These are phyloP conservation scores for Gardenia jasminoides DNA, from an alignment of 257 asterid species.

Conservation along the genomic window DNA sequence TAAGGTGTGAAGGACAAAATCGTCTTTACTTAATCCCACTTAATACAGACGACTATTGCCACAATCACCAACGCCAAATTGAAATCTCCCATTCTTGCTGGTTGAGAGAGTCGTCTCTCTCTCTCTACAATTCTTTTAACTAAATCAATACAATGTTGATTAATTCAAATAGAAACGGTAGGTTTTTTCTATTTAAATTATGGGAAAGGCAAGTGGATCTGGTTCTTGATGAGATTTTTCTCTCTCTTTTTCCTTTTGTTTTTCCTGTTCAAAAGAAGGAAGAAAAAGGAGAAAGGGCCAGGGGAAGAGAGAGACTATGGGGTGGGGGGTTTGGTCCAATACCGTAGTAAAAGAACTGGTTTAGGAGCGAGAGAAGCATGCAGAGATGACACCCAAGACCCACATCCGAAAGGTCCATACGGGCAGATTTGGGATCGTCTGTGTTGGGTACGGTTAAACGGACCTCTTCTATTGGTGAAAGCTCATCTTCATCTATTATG, in stretches of 20 bases:
- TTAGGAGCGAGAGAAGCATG: too few species aligned
- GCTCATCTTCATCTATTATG: too few species aligned
- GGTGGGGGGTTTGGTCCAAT: constrained; percentile 2
- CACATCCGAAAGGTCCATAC: too few species aligned
- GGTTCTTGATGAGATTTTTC: not conserved
- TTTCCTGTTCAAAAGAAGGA: not conserved
- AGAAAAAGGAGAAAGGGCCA: not conserved
- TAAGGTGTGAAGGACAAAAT: too few species aligned
- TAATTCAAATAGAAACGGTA: constrained; percentile 8
- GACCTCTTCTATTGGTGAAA: too few species aligned
- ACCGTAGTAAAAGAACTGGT: too few species aligned
- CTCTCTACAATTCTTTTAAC: constrained; percentile 23
- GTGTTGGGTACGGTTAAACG: too few species aligned
- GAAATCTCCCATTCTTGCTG: constrained; percentile 87
- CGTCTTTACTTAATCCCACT: too few species aligned
- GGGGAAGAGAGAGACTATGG: not conserved
- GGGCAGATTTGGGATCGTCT: too few species aligned
- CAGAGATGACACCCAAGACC: too few species aligned
- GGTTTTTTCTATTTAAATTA: constrained; percentile 13
- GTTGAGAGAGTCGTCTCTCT: constrained; percentile 22
- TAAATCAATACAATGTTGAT: constrained; percentile 28
- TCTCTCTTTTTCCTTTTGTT: not conserved
- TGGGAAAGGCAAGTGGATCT: constrained; percentile 9
- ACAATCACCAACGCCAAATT: constrained; percentile 88
- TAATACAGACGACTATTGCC: constrained; percentile 78